Percentiles rank a stretch among this genome's conserved stretches.
These are phyloP conservation scores for Limnomonas spitsbergensis DNA, from an alignment of 139 green algal genomes.

Conservation along the genomic window DNA sequence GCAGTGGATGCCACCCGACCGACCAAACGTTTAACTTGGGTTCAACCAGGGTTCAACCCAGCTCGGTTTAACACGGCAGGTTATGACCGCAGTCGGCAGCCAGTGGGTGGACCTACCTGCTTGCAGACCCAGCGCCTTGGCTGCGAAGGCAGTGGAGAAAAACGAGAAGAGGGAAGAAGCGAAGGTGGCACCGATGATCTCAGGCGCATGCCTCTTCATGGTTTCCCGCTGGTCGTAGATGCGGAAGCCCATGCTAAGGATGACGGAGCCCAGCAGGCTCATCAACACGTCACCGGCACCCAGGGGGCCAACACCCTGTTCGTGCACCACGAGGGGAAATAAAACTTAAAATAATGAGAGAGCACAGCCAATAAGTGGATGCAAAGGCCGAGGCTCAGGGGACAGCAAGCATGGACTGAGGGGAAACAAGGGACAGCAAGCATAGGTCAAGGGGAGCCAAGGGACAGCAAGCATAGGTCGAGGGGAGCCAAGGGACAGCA, in stretches of 20 bases:
- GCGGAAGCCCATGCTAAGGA: slow-evolving; percentile 84
- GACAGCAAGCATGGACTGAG: not conserved
- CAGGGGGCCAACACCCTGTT: slow-evolving; percentile 42
- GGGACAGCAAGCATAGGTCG: too few species aligned
- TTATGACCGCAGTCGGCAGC: too few species aligned
- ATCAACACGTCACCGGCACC: slow-evolving; percentile 82
- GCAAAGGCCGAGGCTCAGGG: not conserved
- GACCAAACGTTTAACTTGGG: too few species aligned
- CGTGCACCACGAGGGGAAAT: not conserved
- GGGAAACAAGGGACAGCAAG: too few species aligned
- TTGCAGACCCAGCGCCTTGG: slow-evolving; percentile 51
- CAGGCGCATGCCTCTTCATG: slow-evolving; percentile 72
- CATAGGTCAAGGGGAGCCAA: too few species aligned
- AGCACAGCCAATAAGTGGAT: not conserved
- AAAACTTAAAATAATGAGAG: not conserved
- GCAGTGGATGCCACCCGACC: too few species aligned
- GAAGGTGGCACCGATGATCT: slow-evolving; percentile 74
- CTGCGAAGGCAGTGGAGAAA: slow-evolving; percentile 66
- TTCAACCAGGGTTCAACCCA: too few species aligned
- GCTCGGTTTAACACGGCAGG: too few species aligned
- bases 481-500: too few species aligned
- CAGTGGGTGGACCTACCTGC: slow-evolving; percentile 21
- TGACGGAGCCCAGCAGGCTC: slow-evolving; percentile 80
- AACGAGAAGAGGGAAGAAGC: slow-evolving; percentile 72
- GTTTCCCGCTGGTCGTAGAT: slow-evolving; percentile 67